Base-by-base conservation (phyloP, 202 grass and related monocot species). In the Zoysia matrella region DNA sequence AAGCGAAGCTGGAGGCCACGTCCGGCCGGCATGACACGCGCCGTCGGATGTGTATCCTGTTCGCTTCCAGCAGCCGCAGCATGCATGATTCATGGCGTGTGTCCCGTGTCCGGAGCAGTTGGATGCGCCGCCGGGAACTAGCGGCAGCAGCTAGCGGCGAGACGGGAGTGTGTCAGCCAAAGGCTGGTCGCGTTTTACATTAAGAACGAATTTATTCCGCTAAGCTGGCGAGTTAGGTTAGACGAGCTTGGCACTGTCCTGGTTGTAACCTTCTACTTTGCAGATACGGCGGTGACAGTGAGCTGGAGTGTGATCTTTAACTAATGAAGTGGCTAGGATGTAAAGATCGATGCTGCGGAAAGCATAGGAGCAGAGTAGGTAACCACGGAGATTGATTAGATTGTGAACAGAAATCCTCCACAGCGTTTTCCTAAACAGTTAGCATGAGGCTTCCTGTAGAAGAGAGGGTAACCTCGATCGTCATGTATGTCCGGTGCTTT, bases 21-120 rank as follows among this genome's bases (percentile, higher is more conserved):
- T 30, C 22, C 22, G 22, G 22, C 22, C 22, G 60, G 22, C 8
- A 36, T 79, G 83, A 85, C 75, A 52, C n/a, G 48, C 48, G 69
- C 68, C 60, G 50, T 18, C 1, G 1, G n/a, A 15, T 6, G 6
- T 16, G 60, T 48, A 2, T 62, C n/a, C 49, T 71, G 75, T 51
- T 16, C 1, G 51, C 58, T 80, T 69, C 54, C 15, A 63, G 14
- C 69, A 67, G 51, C 44, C 22, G 22, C 22, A 30, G 22, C 22
- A 30, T 30, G 85, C 79, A 82, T 44, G 79, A 86, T 75, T 76
- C 84, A 86, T 75, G 71, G 79, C 74, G 67, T 8, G 56, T 55
- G 56, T 6, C 22, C 22, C 22, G 30, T 13, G 36, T 68, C 40
- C 22, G 75, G 66, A 83, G 80, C 71, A 2, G 80, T 72, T 87